phyloP scores from a whole-genome alignment of 768 basidiomycete species.

The Leccinum disarticulatum region DNA sequence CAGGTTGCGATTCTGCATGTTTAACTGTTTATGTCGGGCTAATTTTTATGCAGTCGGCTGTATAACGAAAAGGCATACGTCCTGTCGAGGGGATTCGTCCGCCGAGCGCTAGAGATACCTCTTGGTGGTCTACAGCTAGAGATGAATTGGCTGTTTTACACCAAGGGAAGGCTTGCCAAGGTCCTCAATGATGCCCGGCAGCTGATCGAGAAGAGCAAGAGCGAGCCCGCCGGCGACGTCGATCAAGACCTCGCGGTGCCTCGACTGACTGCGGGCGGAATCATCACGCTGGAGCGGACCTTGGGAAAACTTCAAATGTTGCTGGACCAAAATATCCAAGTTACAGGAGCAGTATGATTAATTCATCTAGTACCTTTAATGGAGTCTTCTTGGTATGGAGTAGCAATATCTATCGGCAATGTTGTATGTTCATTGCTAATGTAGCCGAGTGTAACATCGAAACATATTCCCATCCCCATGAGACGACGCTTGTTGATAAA shows the following conservation, averaged over 20 bases:
- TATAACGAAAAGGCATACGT: constrained; percentile 95
- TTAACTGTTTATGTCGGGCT: background rate
- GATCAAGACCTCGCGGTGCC: constrained; percentile 60
- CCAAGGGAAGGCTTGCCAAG: constrained; percentile 61
- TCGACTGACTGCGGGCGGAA: constrained; percentile 75
- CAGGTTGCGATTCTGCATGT: constrained; percentile 46
- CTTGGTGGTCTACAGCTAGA: constrained; percentile 69
- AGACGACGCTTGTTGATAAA: constrained; percentile 3
- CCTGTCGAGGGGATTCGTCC: constrained; percentile 84
- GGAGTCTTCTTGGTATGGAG: constrained; percentile 17
- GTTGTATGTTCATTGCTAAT: constrained; percentile 29
- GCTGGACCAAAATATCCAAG: constrained; percentile 20
- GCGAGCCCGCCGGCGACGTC: constrained; percentile 22
- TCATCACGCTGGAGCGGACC: constrained; percentile 75
- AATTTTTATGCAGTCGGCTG: constrained; percentile 57
- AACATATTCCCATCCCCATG: constrained; percentile 2
- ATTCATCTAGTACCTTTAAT: constrained; percentile 15
- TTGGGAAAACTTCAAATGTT: constrained; percentile 62
- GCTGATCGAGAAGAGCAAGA: constrained; percentile 69
- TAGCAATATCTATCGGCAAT: constrained; percentile 28
- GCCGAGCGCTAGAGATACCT: constrained; percentile 83
- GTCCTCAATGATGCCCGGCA: constrained; percentile 61
- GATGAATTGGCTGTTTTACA: constrained; percentile 71
- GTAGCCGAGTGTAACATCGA: constrained; percentile 16
- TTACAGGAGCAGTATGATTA: constrained; percentile 15